Percentiles rank a stretch among this genome's conserved stretches.
Evolutionary conservation across 148 eudicot genomes (phyloP).

Genomic region (Spergularia marina): DNA sequence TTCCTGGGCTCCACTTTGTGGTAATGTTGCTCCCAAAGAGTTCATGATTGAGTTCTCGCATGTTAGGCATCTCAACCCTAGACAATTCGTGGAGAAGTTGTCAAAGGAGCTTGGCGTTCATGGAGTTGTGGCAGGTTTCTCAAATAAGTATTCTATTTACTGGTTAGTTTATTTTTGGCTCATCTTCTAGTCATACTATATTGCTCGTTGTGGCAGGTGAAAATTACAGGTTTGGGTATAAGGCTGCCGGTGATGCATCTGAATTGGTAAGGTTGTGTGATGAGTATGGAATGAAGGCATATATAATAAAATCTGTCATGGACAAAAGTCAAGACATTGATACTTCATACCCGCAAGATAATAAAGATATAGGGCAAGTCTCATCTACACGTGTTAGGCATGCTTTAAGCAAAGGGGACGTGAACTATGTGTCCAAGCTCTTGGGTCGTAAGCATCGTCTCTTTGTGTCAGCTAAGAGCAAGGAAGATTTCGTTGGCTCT

Average conservation of each 20-base stretch:
- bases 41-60: conserved; percentile 66
- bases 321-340: conserved; percentile 50
- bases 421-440: conserved; percentile 78
- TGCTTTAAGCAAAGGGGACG: conserved; percentile 76
- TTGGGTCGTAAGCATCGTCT: conserved; percentile 94
- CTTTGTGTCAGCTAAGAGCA: conserved; percentile 42
- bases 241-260: conserved; percentile 81
- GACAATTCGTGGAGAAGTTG: conserved; percentile 89
- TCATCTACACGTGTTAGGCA: conserved; percentile 92
- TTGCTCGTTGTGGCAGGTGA: conserved; percentile 50
- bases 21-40: conserved; percentile 61
- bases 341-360: conserved; percentile 28
- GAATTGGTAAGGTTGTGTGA: conserved; percentile 70
- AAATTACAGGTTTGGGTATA: conserved; percentile 92
- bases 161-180: neutral
- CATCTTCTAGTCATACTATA: neutral
- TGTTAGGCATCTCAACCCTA: conserved; percentile 76
- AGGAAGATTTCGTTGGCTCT: conserved; percentile 31
- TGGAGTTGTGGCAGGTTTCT: conserved; percentile 94
- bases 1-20: conserved; percentile 82
- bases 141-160: neutral
- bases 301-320: conserved; percentile 78
- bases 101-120: conserved; percentile 70
- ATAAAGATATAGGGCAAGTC: conserved; percentile 88
- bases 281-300: conserved; percentile 66